Conservation (phyloP, 2,329 filamentous ascomycete species). For the Ophiocordyceps sinensis region DNA sequence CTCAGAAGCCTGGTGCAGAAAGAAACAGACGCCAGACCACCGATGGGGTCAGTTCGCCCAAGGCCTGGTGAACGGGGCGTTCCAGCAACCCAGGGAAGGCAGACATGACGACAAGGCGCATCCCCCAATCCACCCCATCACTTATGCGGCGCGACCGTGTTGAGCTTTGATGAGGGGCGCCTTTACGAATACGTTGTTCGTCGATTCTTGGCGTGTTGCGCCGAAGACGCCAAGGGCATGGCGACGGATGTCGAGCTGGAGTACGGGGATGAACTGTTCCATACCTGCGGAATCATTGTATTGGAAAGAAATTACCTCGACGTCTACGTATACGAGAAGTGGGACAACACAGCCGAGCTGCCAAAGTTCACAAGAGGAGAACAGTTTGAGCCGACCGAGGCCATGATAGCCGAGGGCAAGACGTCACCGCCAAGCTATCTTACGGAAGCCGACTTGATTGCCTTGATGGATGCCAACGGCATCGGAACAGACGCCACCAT, state of each 20-base stretch:
- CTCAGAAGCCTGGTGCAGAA: constrained; percentile 64
- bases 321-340: constrained; percentile 92
- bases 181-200: constrained; percentile 89
- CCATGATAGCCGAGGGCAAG: constrained; percentile 80
- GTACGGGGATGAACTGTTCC: constrained; percentile 74
- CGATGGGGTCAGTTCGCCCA: constrained; percentile 74
- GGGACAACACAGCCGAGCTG: constrained; percentile 75
- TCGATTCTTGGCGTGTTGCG: constrained; percentile 89
- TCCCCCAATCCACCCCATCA: constrained; percentile 90
- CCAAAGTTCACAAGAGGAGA: constrained; percentile 71
- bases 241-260: constrained; percentile 72
- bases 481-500: constrained; percentile 98
- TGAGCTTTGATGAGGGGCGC: constrained; percentile 52
- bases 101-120: constrained; percentile 92
- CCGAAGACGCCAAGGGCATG: constrained; percentile 79
- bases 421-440: constrained; percentile 74
- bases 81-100: constrained; percentile 68
- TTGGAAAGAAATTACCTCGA: constrained; percentile 86
- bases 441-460: constrained; percentile 89
- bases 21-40: constrained; percentile 63
- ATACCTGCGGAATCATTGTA: constrained; percentile 70
- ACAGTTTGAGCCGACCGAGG: constrained; percentile 74
- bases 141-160: constrained; percentile 55
- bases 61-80: constrained; percentile 58
- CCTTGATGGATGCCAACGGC: constrained; percentile 94